These are phyloP conservation scores for Candida tetrigidarum DNA, from an alignment of 1,139 yeast species.

Conservation along the genomic window DNA sequence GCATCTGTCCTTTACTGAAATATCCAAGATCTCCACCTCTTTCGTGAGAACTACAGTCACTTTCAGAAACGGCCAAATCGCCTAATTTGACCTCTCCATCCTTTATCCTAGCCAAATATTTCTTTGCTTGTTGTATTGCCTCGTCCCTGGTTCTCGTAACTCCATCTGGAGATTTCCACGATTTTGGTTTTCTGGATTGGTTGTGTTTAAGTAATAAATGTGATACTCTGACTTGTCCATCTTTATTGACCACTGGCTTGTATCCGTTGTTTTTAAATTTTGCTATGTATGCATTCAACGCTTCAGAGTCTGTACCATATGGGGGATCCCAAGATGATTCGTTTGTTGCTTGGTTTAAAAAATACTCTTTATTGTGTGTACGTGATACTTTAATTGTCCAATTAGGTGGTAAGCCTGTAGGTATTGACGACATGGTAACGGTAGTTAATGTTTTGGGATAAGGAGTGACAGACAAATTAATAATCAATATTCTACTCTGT, in stretches of 20 bases:
- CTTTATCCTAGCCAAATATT: constrained; percentile 62
- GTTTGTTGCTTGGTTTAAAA: constrained; percentile 66
- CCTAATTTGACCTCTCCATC: constrained; percentile 72
- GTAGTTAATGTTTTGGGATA: neutral
- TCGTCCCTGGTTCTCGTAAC: constrained; percentile 84
- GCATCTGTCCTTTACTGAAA: constrained; percentile 93
- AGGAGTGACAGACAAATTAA: constrained; percentile 2
- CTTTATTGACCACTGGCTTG: constrained; percentile 62
- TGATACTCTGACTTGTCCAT: constrained; percentile 48
- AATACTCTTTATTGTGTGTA: constrained; percentile 86
- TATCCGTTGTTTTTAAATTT: constrained; percentile 52
- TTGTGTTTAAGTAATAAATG: constrained; percentile 84
- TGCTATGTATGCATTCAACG: constrained; percentile 59
- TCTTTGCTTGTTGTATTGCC: constrained; percentile 67
- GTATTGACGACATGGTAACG: constrained; percentile 19
- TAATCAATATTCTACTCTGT: neutral
- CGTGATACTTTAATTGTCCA: constrained; percentile 85
- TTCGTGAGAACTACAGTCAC: constrained; percentile 87
- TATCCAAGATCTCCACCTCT: constrained; percentile 92
- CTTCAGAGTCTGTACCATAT: constrained; percentile 70
- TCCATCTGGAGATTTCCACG: constrained; percentile 79
- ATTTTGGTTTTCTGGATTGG: constrained; percentile 86
- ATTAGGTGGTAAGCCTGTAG: constrained; percentile 81
- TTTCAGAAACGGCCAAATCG: constrained; percentile 78
- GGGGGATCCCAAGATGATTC: constrained; percentile 95